phyloP scores from a whole-genome alignment of 1,284 basidiomycete genomes.

The Athelia psychrophila region DNA sequence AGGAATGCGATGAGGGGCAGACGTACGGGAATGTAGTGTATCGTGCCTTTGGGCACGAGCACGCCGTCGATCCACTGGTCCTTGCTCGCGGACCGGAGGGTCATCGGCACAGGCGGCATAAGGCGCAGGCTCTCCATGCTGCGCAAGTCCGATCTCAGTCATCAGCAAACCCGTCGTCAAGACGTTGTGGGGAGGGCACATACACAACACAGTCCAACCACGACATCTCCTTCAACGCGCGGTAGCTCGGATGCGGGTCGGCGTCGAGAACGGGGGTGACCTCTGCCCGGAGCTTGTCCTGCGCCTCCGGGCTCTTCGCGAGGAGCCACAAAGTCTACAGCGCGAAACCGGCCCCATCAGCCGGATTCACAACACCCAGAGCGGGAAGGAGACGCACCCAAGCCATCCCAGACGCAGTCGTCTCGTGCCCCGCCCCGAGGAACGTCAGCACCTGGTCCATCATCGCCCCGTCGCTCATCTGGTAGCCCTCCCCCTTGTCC shows the following conservation, averaged over 20 bases:
- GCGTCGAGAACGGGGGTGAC: conserved; percentile 15
- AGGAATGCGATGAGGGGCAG: not conserved
- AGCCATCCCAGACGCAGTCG: conserved; percentile 24
- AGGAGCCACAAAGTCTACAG: conserved; percentile 25
- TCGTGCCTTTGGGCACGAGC: conserved; percentile 21
- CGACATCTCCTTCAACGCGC: conserved; percentile 20
- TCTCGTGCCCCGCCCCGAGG: conserved; percentile 27
- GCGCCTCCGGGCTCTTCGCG: conserved; percentile 17
- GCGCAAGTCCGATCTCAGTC: no score
- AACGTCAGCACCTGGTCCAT: conserved; percentile 28
- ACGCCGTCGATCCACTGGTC: conserved; percentile 20
- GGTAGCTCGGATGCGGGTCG: conserved; percentile 19
- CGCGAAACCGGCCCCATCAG: not conserved
- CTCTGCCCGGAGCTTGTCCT: conserved; percentile 20
- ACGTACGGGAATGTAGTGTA: conserved; percentile 16
- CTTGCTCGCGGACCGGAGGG: conserved; percentile 18
- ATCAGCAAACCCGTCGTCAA: not conserved
- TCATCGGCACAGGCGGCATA: conserved; percentile 23
- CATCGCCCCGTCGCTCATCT: conserved; percentile 22
- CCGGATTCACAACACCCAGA: not conserved
- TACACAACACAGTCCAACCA: conserved; percentile 25
- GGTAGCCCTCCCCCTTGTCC: conserved; percentile 13
- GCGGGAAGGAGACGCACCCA: conserved; percentile 14
- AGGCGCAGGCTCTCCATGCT: conserved; percentile 22
- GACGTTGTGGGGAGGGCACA: conserved; percentile 2